Base-by-base conservation (phyloP, 2,329 filamentous ascomycete genomes). In the Penicillium sp. region DNA sequence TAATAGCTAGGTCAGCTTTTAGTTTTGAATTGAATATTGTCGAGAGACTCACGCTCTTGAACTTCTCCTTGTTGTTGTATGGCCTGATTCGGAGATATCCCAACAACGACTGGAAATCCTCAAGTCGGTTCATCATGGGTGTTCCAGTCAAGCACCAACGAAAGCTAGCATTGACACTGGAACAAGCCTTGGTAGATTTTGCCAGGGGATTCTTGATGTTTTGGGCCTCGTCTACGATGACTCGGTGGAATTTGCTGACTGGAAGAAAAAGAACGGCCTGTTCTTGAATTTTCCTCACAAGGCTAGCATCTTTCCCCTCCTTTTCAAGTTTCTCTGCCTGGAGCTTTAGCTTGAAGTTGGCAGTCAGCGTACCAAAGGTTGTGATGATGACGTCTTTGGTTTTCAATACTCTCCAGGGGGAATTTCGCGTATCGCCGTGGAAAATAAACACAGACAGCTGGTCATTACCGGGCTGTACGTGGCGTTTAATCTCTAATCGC, bases 41-140 rank as follows among this genome's bases (percentile, higher is more conserved):
- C 21, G 28, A 8, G 12, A 29, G 31, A 71, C 77, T 67, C 71
- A 82, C 79, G 51, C 63, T 58, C 39, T 79, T 80, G 68, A 95
- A 95, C 21, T 75, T 74, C 0, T 81, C 74, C 74, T 81, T 81
- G 13, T 82, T 76, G 61, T 81, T 83, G 69, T 94, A 95, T 2
- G 90, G 90, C 54, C 80, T 80, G 65, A 95, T 92, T 2, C 80
- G 79, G 15, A 95, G 77, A 64, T 95, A 96, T 2, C 83, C 81
- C 42, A 96, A 78, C 18, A 95, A 74, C 0, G 90, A 88, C 64
- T 83, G 91, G 3, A 95, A 77, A 63, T 96, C 92, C 23, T 82
- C 77, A 2, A 93, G 84, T 12, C 81, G 84, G 62, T 96, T 96
- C 87, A 94, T 94, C 87, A 93, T 91, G 0, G 89, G 89, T 0